phyloP scores from a whole-genome alignment of 2,329 filamentous ascomycete genomes.

The Coleophoma eucalyptorum region DNA sequence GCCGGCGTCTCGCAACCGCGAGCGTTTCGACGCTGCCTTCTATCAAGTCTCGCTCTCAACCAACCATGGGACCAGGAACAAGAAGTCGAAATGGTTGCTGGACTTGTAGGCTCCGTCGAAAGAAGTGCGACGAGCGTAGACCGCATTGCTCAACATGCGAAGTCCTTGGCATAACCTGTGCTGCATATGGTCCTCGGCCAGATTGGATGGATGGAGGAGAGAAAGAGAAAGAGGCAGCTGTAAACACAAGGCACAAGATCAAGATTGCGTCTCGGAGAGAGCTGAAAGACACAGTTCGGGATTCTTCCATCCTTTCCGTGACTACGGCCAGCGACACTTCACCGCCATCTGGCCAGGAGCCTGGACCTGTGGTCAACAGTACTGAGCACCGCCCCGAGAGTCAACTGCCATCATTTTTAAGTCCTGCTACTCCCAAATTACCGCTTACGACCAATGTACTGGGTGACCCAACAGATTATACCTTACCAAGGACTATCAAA shows the following conservation, averaged over 20 bases:
- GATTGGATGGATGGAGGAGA: slow-evolving; percentile 4
- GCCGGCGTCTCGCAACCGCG: too few species aligned
- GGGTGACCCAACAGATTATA: neutral
- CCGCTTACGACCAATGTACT: neutral
- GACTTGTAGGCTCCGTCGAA: slow-evolving; percentile 1
- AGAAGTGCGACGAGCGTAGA: slow-evolving; percentile 1
- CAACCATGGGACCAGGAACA: neutral
- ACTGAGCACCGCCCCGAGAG: neutral
- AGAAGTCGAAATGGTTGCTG: slow-evolving; percentile 1
- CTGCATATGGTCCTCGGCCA: slow-evolving; percentile 18
- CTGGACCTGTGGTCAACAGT: neutral
- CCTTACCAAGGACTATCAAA: neutral
- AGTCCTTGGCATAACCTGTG: neutral
- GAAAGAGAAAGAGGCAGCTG: neutral
- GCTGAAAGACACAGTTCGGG: neutral
- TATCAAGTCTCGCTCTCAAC: too few species aligned
- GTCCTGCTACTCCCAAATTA: neutral
- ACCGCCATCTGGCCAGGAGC: neutral
- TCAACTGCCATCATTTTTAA: neutral
- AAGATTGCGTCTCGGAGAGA: neutral
- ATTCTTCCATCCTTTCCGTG: neutral
- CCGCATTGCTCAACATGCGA: neutral
- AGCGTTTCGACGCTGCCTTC: too few species aligned
- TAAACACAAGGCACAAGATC: neutral
- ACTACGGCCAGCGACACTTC: neutral